Evolutionary conservation across 768 basidiomycete species (phyloP), one percentile per base, ranked within the genome.

Genomic region (Phylloporus sp.): DNA sequence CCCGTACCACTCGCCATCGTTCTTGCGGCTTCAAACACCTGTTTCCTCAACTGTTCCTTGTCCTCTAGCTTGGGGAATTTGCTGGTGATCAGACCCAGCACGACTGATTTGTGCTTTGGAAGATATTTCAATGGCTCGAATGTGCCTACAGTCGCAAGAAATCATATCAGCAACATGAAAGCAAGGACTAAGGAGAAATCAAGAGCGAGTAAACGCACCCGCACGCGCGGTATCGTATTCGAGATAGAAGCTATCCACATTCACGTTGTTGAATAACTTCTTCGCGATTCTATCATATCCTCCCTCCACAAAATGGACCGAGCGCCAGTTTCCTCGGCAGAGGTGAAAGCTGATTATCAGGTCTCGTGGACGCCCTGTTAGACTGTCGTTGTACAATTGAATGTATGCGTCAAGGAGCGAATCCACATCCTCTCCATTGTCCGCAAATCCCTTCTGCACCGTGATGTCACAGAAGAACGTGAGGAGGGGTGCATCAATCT

Each of bases 401-500:
- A 76, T 73, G 54, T 72, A 87, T 65, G 80, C 80, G 52, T 87
- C 79, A n/a, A 91, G 74, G 40, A 90, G 73, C 4, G 76, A 76
- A 46, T 79, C 81, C 15, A 81, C 76, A 67, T 89, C 84, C 20
- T 80, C 73, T 0, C 79, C 80, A 36, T 76, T 79, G 24, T 73
- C 74, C 61, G 76, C 75, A 82, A 88, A 84, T 22, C 77, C 79
- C 53, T 74, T 57, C 43, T 77, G 65, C 72, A 78, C 78, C 2
- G 61, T 62, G 53, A 83, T 80, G 49, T 76, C 74, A 63, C 88
- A 91, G 62, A 88, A 87, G 69, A 82, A 88, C 36, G 74, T 71
- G 26, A 79, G 70, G 13, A 76, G 65, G 2, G 78, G 78, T 58
- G 75, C 76, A 52, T 77, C 75, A 53, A 75, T 72, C 51, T 79